These are phyloP conservation scores for Zarea fungicola DNA, from an alignment of 2,329 filamentous ascomycete species.

Conservation along the genomic window DNA sequence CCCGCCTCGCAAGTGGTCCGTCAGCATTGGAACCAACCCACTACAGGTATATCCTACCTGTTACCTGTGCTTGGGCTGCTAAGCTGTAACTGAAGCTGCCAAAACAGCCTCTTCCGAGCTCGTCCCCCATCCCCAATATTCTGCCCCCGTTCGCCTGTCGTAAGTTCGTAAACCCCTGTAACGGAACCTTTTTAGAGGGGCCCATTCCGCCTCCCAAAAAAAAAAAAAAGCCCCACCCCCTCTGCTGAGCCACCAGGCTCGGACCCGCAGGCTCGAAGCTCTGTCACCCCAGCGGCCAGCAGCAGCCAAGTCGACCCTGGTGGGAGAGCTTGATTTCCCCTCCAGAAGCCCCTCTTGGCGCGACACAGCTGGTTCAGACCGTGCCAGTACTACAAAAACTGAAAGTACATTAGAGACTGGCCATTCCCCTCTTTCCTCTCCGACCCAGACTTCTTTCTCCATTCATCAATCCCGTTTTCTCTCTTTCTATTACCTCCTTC, in stretches of 20 bases:
- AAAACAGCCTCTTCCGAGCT: background rate
- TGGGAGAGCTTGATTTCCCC: background rate
- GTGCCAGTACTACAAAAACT: no score
- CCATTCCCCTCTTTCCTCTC: slow-evolving; percentile 6
- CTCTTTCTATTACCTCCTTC: background rate
- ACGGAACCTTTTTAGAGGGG: background rate
- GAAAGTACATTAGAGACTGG: slow-evolving; percentile 1
- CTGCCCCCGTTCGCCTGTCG: no score
- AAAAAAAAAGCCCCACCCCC: background rate
- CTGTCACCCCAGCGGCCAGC: background rate
- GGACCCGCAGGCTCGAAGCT: slow-evolving; percentile 6
- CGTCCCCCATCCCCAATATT: no score
- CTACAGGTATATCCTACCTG: no score
- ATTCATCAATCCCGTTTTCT: background rate
- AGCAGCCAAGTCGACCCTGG: background rate
- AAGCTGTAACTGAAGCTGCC: no score
- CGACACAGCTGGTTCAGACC: no score
- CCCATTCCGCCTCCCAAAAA: background rate
- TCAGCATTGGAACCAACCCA: no score
- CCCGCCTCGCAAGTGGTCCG: no score
- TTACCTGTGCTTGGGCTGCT: no score
- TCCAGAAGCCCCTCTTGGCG: no score
- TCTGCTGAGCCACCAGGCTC: slow-evolving; percentile 8
- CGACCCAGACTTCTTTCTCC: background rate
- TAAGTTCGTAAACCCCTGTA: slow-evolving; percentile 3